Percentiles rank a stretch among this genome's conserved stretches.
Conservation (phyloP, 176 grass and related monocot genomes). For the Poa annua region DNA sequence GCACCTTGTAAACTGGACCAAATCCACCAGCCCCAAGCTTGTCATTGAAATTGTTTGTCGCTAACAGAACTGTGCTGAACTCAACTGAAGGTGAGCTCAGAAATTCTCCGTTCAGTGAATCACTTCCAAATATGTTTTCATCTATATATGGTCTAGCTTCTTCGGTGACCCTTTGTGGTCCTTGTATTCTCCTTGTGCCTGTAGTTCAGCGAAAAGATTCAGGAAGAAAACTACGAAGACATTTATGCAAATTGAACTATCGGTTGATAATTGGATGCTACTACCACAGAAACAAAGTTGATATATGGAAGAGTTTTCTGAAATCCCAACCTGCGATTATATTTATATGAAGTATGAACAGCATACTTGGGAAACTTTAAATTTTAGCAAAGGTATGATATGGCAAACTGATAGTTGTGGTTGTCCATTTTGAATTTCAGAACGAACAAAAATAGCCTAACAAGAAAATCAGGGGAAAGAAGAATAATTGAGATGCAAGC, state of each 20-base stretch:
- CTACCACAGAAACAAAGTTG: background rate
- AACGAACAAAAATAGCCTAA: background rate
- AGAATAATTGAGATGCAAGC: background rate
- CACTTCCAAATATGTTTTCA: constrained; percentile 38
- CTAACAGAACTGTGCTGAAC: constrained; percentile 56
- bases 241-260: background rate
- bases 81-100: constrained; percentile 59
- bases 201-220: background rate
- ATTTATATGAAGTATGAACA: background rate
- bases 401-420: background rate
- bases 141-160: constrained; percentile 36
- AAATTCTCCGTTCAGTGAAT: constrained; percentile 23
- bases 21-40: constrained; percentile 76
- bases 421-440: background rate
- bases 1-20: constrained; percentile 81
- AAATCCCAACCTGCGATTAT: background rate
- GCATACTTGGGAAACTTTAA: background rate
- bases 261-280: background rate
- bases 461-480: background rate
- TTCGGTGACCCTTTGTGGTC: background rate
- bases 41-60: constrained; percentile 65
- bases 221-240: background rate
- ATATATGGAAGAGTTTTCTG: background rate
- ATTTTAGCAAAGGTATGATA: background rate
- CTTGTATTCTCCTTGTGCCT: constrained; percentile 42